A percentile compares a stretch with the other conserved stretches of the same genome.
phyloP scores from a whole-genome alignment of 306 rosid species.

The Cajanus cajan region DNA sequence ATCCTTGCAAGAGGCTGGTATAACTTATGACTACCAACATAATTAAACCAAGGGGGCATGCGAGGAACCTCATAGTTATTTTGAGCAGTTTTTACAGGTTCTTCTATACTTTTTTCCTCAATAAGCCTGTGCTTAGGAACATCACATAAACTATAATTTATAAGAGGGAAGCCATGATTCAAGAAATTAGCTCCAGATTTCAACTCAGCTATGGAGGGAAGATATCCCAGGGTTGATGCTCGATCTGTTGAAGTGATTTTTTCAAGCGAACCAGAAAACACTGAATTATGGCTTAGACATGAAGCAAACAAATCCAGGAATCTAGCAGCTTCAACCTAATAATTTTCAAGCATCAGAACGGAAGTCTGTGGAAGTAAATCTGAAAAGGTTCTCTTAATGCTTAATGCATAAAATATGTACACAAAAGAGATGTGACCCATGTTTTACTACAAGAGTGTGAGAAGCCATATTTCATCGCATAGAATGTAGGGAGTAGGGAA shows the following conservation, averaged over 20 bases:
- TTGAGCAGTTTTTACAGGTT: slow-evolving; percentile 31
- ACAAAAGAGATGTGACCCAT: not conserved
- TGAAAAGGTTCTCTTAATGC: not conserved
- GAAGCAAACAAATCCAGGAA: slow-evolving; percentile 75
- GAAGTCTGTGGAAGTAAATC: slow-evolving; percentile 13
- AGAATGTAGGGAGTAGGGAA: not conserved
- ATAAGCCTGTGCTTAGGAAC: slow-evolving; percentile 36
- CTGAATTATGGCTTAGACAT: slow-evolving; percentile 79
- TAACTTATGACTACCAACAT: slow-evolving; percentile 61
- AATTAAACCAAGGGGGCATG: slow-evolving; percentile 94
- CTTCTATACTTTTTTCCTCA: slow-evolving; percentile 48
- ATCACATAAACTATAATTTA: slow-evolving; percentile 44
- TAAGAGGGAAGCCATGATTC: slow-evolving; percentile 37
- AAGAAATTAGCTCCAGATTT: slow-evolving; percentile 59
- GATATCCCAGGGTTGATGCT: slow-evolving; percentile 64
- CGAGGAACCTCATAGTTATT: slow-evolving; percentile 66
- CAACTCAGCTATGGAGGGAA: slow-evolving; percentile 80
- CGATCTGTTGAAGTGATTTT: slow-evolving; percentile 52
- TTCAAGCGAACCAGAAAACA: slow-evolving; percentile 74
- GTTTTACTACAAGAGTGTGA: not conserved
- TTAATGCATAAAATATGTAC: not conserved
- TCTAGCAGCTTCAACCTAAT: slow-evolving; percentile 71
- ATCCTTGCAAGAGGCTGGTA: slow-evolving; percentile 83
- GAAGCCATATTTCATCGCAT: slow-evolving; percentile 10
- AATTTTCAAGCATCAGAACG: slow-evolving; percentile 35